phyloP scores from a whole-genome alignment of 2,329 filamentous ascomycete genomes.

The Teratosphaeria pseudoeucalypti region DNA sequence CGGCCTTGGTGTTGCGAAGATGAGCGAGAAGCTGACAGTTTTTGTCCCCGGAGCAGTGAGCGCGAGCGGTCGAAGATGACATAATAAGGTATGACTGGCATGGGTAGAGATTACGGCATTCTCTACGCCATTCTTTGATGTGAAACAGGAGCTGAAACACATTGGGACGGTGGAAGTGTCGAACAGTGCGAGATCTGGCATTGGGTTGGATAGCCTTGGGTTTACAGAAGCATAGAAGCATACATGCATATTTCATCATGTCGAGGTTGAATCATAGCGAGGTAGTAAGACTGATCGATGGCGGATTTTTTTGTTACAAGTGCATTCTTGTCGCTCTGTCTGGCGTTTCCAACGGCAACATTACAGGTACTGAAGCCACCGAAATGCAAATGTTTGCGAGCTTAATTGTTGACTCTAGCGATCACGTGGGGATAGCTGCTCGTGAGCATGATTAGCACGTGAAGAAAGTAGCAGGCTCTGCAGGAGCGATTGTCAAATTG shows the following conservation, averaged over 20 bases:
- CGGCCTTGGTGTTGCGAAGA: not conserved
- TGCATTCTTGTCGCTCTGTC: no score
- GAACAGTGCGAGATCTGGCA: not conserved
- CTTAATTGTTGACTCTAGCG: no score
- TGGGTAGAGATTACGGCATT: not conserved
- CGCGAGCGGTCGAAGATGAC: not conserved
- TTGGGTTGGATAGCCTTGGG: not conserved
- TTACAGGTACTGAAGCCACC: no score
- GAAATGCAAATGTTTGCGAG: no score
- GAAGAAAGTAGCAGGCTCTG: no score
- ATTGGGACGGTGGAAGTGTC: not conserved
- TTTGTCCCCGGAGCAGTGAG: not conserved
- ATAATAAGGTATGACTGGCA: not conserved
- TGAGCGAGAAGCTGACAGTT: not conserved
- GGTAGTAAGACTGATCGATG: no score
- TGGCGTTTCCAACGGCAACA: no score
- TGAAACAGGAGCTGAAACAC: not conserved
- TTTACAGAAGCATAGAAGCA: not conserved
- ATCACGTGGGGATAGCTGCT: no score
- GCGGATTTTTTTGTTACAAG: no score
- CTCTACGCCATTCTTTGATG: not conserved
- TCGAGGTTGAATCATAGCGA: not conserved
- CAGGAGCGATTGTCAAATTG: no score
- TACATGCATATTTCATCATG: not conserved
- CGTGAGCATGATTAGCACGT: no score